phyloP scores from a whole-genome alignment of 108 stramenopile genomes.

The Cyclostephanos tholiformis region DNA sequence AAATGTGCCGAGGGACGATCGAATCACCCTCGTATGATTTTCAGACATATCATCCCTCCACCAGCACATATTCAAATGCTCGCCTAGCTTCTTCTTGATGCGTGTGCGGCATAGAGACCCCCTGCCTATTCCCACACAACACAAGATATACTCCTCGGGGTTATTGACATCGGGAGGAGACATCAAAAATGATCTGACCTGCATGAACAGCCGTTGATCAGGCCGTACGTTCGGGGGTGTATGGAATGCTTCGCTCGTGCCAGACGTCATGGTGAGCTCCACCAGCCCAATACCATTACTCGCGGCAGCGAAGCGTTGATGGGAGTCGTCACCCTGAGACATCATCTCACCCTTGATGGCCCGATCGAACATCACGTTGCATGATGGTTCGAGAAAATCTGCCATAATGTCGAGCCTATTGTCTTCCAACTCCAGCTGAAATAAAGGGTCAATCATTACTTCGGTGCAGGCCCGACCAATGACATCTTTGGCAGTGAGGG shows the following conservation, averaged over 20 bases:
- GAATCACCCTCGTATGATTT: not conserved
- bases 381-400: not conserved
- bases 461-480: not conserved
- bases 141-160: not conserved
- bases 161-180: conserved; percentile 3
- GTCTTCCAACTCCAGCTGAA: conserved; percentile 5
- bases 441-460: conserved; percentile 2
- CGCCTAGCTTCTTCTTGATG: not conserved
- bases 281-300: not conserved
- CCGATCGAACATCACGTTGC: conserved; percentile 2
- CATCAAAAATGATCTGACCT: not conserved
- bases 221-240: not conserved
- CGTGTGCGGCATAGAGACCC: not conserved
- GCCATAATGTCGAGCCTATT: not conserved
- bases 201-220: conserved; percentile 3
- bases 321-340: not conserved
- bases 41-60: conserved; percentile 7
- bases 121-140: not conserved
- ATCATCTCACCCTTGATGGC: not conserved
- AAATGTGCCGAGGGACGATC: not conserved
- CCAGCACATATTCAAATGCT: not conserved
- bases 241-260: not conserved
- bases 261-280: not conserved
- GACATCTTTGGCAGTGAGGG: not conserved
- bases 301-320: not conserved